Conservation (phyloP, 768 basidiomycete genomes). For the Lepiota subincarnata region DNA sequence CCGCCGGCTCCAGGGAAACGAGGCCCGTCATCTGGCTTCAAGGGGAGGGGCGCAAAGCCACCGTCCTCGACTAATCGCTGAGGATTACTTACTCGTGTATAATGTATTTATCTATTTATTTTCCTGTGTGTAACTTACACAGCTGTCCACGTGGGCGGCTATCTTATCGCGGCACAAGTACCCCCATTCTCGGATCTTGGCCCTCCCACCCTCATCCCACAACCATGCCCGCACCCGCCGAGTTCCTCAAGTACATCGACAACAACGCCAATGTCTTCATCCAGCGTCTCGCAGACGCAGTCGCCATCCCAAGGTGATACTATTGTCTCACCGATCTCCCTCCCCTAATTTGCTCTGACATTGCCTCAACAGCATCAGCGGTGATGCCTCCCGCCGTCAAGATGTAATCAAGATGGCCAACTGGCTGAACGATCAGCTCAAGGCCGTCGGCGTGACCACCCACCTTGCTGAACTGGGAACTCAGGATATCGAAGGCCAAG, state of each 20-base stretch:
- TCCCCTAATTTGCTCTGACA: slow-evolving; percentile 1
- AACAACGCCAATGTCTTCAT: slow-evolving; percentile 71
- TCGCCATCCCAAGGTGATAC: slow-evolving; percentile 76
- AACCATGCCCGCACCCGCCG: slow-evolving; percentile 45
- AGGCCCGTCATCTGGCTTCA: slow-evolving; percentile 4
- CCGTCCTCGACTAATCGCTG: neutral
- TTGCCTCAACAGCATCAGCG: slow-evolving; percentile 52
- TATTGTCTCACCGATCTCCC: slow-evolving; percentile 18
- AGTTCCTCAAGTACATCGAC: slow-evolving; percentile 57
- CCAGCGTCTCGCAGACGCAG: slow-evolving; percentile 71
- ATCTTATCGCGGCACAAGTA: slow-evolving; percentile 1
- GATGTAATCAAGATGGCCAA: slow-evolving; percentile 85
- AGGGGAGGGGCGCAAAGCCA: slow-evolving; percentile 3
- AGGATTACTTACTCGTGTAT: neutral
- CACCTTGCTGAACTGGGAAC: slow-evolving; percentile 71
- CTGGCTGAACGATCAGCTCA: slow-evolving; percentile 74
- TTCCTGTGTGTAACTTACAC: too few species aligned
- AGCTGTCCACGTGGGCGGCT: neutral
- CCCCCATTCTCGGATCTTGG: neutral
- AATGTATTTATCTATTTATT: neutral
- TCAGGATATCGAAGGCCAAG: slow-evolving; percentile 64
- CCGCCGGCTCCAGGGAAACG: neutral
- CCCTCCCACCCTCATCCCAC: neutral
- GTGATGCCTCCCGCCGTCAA: slow-evolving; percentile 64
- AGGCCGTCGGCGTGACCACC: slow-evolving; percentile 74